Conservation (phyloP, 1,139 yeast species). For the Taiozyma onychis region DNA sequence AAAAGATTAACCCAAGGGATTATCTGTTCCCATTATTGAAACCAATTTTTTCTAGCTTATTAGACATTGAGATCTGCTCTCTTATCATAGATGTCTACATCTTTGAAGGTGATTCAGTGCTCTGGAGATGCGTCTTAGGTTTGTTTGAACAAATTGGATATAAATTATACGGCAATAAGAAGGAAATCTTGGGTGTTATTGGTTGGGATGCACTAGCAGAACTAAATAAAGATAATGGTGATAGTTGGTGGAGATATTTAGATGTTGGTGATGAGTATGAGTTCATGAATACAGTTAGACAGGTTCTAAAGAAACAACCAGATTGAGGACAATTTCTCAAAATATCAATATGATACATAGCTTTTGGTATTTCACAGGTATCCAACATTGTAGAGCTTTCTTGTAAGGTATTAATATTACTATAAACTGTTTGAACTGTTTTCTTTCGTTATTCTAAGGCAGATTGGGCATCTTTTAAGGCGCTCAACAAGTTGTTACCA, state of each 20-base stretch:
- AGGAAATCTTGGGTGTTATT: slow-evolving; percentile 36
- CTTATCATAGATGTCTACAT: slow-evolving; percentile 50
- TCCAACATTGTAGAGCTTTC: background rate
- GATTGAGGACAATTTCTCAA: background rate
- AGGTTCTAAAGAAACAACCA: slow-evolving; percentile 24
- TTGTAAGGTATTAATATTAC: background rate
- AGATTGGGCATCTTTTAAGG: slow-evolving; percentile 36
- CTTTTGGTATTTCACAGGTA: background rate
- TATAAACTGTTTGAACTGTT: background rate
- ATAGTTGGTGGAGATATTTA: slow-evolving; percentile 27
- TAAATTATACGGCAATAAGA: slow-evolving; percentile 45
- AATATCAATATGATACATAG: background rate
- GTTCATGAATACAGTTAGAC: slow-evolving; percentile 39
- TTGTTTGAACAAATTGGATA: slow-evolving; percentile 42
- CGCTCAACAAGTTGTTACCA: slow-evolving; percentile 54
- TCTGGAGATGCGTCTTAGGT: slow-evolving; percentile 44
- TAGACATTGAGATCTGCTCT: slow-evolving; percentile 31
- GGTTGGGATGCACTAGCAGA: slow-evolving; percentile 26
- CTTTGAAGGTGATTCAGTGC: slow-evolving; percentile 54
- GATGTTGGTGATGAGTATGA: slow-evolving; percentile 46
- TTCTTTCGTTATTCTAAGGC: background rate
- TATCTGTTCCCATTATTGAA: slow-evolving; percentile 33
- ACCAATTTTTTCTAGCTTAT: slow-evolving; percentile 33
- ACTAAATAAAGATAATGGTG: slow-evolving; percentile 13
- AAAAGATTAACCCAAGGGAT: slow-evolving; percentile 31